Evolutionary conservation across 768 basidiomycete species (phyloP).

Genomic region (Dendrothele bispora): DNA sequence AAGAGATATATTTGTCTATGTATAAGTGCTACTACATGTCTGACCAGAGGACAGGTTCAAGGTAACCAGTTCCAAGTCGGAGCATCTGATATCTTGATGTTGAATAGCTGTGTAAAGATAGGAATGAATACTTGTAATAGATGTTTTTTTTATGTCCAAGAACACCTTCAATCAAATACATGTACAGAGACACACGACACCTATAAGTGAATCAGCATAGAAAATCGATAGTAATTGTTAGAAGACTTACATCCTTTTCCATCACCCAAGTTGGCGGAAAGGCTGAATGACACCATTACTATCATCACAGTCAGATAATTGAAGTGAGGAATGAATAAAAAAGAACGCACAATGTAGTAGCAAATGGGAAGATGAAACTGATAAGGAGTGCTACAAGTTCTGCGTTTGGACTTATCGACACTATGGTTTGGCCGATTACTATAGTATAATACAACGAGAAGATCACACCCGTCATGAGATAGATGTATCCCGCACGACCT

Average conservation of each 20-base stretch:
- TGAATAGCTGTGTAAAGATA: constrained; percentile 33
- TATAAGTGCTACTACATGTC: constrained; percentile 55
- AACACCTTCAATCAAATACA: constrained; percentile 53
- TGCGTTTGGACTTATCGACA: constrained; percentile 57
- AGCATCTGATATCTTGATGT: constrained; percentile 42
- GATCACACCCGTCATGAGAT: constrained; percentile 50
- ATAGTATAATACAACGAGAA: constrained; percentile 66
- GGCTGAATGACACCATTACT: constrained; percentile 71
- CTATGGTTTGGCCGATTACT: constrained; percentile 57
- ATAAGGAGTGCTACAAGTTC: constrained; percentile 60
- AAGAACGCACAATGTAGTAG: constrained; percentile 53
- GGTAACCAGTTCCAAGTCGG: constrained; percentile 48
- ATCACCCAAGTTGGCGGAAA: constrained; percentile 58
- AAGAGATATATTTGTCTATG: constrained; percentile 45
- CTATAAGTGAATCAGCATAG: no score
- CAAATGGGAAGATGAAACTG: constrained; percentile 59
- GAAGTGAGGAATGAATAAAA: background rate
- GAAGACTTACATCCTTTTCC: constrained; percentile 80
- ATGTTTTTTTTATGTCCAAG: constrained; percentile 24
- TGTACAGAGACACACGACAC: constrained; percentile 48
- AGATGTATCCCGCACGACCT: constrained; percentile 56
- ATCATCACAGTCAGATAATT: constrained; percentile 1
- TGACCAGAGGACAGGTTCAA: constrained; percentile 52
- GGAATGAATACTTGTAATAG: background rate
- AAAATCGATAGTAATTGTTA: no score